A percentile compares a stretch with the other conserved stretches of the same genome.
phyloP scores from a whole-genome alignment of 1,284 basidiomycete genomes.

The Ustilago cynodontis region DNA sequence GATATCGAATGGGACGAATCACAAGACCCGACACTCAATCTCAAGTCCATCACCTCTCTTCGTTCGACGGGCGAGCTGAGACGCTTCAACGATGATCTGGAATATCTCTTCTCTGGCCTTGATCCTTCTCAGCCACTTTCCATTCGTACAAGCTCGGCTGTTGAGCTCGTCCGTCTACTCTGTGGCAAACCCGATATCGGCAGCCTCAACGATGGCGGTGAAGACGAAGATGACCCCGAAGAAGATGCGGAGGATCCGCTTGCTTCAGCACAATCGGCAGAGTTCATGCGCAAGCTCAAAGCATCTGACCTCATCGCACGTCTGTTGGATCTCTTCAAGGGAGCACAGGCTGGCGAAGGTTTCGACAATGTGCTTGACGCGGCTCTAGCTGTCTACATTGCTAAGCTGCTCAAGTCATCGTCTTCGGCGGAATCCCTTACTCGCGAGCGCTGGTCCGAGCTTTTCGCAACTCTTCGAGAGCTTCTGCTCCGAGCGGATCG shows the following conservation, averaged over 20 bases:
- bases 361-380: constrained; percentile 48
- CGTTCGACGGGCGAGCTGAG: constrained; percentile 46
- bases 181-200: constrained; percentile 43
- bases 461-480: constrained; percentile 17
- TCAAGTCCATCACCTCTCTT: constrained; percentile 53
- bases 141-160: constrained; percentile 38
- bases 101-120: constrained; percentile 51
- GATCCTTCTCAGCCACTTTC: constrained; percentile 26
- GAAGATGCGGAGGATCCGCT: constrained; percentile 30
- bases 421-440: constrained; percentile 32
- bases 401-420: constrained; percentile 29
- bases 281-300: constrained; percentile 53
- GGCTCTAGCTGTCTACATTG: constrained; percentile 37
- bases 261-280: constrained; percentile 36
- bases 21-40: constrained; percentile 51
- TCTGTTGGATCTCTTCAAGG: constrained; percentile 35
- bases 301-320: constrained; percentile 46
- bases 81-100: constrained; percentile 55
- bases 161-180: constrained; percentile 42
- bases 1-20: constrained; percentile 57
- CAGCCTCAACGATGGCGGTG: constrained; percentile 21
- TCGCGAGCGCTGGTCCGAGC: constrained; percentile 33
- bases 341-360: constrained; percentile 43
- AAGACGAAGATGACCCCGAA: background rate
- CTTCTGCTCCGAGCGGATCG: constrained; percentile 23